phyloP scores from a whole-genome alignment of 2,329 filamentous ascomycete genomes.

The Stemphylium vesicarium region DNA sequence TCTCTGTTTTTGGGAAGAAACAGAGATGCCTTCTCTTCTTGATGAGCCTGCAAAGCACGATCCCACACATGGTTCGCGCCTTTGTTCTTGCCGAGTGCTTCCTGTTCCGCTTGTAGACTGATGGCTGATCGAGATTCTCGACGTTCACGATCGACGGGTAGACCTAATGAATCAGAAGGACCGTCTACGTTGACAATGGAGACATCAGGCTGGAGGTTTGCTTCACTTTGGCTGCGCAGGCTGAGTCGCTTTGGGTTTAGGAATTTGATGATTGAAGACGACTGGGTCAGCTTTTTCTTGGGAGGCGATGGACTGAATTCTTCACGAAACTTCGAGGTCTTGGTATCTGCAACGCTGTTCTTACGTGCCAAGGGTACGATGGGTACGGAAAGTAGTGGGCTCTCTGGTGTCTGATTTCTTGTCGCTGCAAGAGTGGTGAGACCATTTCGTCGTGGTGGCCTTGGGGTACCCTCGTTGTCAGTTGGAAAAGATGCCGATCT shows the following conservation, averaged over 20 bases:
- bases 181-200: constrained; percentile 25
- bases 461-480: constrained; percentile 35
- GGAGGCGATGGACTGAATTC: constrained; percentile 44
- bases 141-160: constrained; percentile 25
- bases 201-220: constrained; percentile 23
- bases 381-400: constrained; percentile 9
- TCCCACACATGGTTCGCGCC: constrained; percentile 43
- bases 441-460: constrained; percentile 17
- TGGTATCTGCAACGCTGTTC: constrained; percentile 41
- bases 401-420: background rate
- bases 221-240: constrained; percentile 43
- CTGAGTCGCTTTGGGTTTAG: constrained; percentile 36
- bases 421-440: constrained; percentile 12
- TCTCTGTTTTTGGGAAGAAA: constrained; percentile 43
- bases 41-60: constrained; percentile 44
- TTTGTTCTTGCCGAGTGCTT: constrained; percentile 30
- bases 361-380: constrained; percentile 20
- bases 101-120: constrained; percentile 38
- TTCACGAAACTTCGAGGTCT: constrained; percentile 46
- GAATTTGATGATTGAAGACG: constrained; percentile 40
- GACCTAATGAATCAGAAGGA: constrained; percentile 19
- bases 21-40: constrained; percentile 44
- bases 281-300: constrained; percentile 31
- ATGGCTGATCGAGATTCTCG: constrained; percentile 40
- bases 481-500: constrained; percentile 33